These are phyloP conservation scores for Salix viminalis DNA, from an alignment of 345 rosid species.

Conservation along the genomic window DNA sequence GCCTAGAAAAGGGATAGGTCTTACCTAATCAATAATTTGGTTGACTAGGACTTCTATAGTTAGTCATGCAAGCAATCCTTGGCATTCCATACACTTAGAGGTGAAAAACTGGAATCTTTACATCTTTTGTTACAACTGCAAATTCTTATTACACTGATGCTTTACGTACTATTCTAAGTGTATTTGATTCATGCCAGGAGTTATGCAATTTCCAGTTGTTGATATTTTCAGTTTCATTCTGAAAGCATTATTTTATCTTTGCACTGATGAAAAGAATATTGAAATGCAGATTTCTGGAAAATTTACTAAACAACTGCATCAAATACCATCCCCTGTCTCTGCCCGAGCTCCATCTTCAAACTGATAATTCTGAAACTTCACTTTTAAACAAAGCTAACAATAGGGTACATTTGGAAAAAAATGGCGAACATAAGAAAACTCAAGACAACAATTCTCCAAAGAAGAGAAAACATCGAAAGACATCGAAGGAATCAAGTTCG, in stretches of 20 bases:
- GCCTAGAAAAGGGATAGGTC: neutral
- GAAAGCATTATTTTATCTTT: neutral
- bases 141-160: too few species aligned
- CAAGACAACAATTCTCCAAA: slow-evolving; percentile 29
- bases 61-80: too few species aligned
- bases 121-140: too few species aligned
- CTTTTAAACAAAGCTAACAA: slow-evolving; percentile 31
- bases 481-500: slow-evolving; percentile 34
- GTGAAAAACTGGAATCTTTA: too few species aligned
- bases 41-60: too few species aligned
- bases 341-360: slow-evolving; percentile 57
- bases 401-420: slow-evolving; percentile 31
- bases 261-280: slow-evolving; percentile 26
- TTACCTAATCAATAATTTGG: neutral
- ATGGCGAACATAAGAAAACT: slow-evolving; percentile 36
- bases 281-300: slow-evolving; percentile 63
- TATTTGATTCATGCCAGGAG: neutral
- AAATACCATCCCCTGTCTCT: slow-evolving; percentile 49
- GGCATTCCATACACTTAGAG: too few species aligned
- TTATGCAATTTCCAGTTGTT: neutral
- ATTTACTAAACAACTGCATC: slow-evolving; percentile 57
- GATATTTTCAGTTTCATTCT: neutral
- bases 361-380: slow-evolving; percentile 40
- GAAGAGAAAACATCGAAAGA: slow-evolving; percentile 41
- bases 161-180: too few species aligned